Evolutionary conservation across 202 grass and related monocot genomes (phyloP), one percentile per base, ranked within the genome.

Genomic region (Panicum hallii): DNA sequence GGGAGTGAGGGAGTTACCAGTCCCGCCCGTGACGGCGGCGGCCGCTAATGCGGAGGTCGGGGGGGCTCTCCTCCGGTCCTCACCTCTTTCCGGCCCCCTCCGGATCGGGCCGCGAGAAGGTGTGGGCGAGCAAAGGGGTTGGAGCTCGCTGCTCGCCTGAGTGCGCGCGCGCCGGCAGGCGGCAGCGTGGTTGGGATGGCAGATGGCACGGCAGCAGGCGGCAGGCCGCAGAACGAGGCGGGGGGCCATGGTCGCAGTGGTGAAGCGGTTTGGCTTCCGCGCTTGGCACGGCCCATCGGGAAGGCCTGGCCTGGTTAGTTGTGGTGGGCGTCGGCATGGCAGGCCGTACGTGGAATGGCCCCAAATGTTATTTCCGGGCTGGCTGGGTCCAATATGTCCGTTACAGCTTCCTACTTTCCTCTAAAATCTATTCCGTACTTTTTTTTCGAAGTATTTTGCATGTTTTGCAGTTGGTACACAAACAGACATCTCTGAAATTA

Each of bases 141-240:
- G 70, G 72, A 54, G 49, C 5, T 74, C 50, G 34, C 17, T 46
- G 43, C 7, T 12, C 14, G 23, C 14, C 53, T n/a, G 55, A 8
- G 55, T 5, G 71, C 45, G 46, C 47, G 67, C 67, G 67, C 42
- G 70, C 46, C 47, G 70, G 26, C 70, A 16, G 46, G 70, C 34
- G 72, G 34, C 34, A 20, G 32, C 36, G 72, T 8, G 70, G 5
- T 74, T 16, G 71, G 47, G 49, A 5, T 50, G 70, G 23, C 15
- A 16, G 23, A 61, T 11, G 58, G 60, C 61, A 36, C 28, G 11
- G 57, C 57, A 12, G 62, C 36, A 38, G 36, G 36, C 36, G 36
- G 36, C 36, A 38, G 36, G 36, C 3, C 36, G 36, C 36, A 38
- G 3, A 2, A 38, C 4, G 36, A 38, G 32, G 32, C 32, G 32